Evolutionary conservation across 176 grass and related monocot genomes (phyloP).

Genomic region (Ensete glaucum): DNA sequence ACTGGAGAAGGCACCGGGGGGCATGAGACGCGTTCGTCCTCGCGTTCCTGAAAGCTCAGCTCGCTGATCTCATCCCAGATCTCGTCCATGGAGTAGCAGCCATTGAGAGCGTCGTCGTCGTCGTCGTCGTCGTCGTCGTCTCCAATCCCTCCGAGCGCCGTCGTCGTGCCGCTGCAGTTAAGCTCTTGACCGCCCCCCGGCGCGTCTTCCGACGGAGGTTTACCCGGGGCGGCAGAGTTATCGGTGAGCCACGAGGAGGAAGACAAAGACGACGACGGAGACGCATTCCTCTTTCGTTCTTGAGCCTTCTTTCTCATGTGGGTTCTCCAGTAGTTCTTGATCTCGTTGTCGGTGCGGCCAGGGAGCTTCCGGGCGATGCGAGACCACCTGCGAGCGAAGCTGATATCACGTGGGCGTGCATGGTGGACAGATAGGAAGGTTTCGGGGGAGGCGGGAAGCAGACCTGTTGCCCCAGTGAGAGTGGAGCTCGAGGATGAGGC

Average conservation of each 20-base stretch:
- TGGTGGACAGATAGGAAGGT: neutral
- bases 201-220: neutral
- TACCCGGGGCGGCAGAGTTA: neutral
- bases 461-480: constrained; percentile 56
- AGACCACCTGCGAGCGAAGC: constrained; percentile 34
- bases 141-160: neutral
- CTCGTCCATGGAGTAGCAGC: constrained; percentile 40
- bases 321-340: constrained; percentile 98
- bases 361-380: constrained; percentile 73
- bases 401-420: neutral
- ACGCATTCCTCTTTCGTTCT: constrained; percentile 22
- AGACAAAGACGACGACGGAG: constrained; percentile 10
- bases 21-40: neutral
- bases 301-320: constrained; percentile 75
- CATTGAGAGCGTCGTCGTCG: neutral
- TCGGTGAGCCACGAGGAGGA: constrained; percentile 12
- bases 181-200: neutral
- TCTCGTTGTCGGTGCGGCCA: constrained; percentile 94
- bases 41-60: constrained; percentile 31
- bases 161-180: neutral
- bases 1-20: constrained; percentile 33
- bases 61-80: constrained; percentile 65
- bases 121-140: constrained; percentile 9
- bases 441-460: neutral
- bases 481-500: constrained; percentile 63